Conservation (phyloP, 2,329 filamentous ascomycete genomes). For the Botryosphaeria dothidea region DNA sequence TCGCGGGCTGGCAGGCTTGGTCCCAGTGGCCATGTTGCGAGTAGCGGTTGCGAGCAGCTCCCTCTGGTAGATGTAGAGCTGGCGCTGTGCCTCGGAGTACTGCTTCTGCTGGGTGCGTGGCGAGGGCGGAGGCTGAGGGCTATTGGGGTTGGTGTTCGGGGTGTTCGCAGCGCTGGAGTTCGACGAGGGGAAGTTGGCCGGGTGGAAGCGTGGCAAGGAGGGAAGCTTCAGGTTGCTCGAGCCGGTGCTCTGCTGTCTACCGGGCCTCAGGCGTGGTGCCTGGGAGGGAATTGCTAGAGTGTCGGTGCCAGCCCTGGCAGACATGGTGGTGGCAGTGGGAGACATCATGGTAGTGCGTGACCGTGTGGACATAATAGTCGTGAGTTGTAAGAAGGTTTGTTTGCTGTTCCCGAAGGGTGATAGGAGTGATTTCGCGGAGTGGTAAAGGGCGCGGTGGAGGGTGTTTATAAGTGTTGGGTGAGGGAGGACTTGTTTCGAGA, state of each 20-base stretch:
- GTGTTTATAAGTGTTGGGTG: background rate
- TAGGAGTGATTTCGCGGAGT: background rate
- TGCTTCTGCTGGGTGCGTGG: conserved; percentile 46
- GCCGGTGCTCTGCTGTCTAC: conserved; percentile 37
- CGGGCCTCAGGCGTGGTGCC: conserved; percentile 34
- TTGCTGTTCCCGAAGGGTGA: background rate
- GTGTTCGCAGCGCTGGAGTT: conserved; percentile 39
- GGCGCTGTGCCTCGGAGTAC: conserved; percentile 50
- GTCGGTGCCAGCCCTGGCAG: conserved; percentile 23
- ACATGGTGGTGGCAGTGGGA: background rate
- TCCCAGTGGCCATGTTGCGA: conserved; percentile 20
- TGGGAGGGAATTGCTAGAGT: conserved; percentile 37
- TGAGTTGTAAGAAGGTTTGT: background rate
- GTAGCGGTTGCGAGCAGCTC: conserved; percentile 38
- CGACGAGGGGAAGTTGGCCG: conserved; percentile 51
- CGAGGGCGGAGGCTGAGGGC: conserved; percentile 45
- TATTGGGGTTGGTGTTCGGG: conserved; percentile 39
- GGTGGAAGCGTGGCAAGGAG: conserved; percentile 54
- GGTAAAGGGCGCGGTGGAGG: background rate
- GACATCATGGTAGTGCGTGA: conserved; percentile 7
- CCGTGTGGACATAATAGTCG: background rate
- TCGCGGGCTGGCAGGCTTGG: conserved; percentile 49
- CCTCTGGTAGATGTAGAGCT: conserved; percentile 51
- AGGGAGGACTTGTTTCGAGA: background rate
- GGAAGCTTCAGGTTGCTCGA: conserved; percentile 45